These are phyloP conservation scores for Leishmania guyanensis DNA, from an alignment of 208 protist genomes.

Conservation along the genomic window DNA sequence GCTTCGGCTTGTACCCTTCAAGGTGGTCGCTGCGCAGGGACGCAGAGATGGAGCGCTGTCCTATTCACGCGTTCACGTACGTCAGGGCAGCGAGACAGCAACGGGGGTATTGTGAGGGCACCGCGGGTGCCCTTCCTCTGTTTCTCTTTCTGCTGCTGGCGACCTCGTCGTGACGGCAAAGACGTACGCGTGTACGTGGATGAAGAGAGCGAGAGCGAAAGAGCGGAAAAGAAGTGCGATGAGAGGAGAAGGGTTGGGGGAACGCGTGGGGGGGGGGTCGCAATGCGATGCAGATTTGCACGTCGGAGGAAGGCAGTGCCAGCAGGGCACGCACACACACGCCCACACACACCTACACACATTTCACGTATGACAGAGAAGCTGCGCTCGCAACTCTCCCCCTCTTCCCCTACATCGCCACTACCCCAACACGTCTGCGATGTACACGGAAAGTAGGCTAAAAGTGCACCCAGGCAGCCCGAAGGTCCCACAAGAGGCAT, in stretches of 20 bases:
- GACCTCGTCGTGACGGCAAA: too few species aligned
- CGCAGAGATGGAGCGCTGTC: neutral
- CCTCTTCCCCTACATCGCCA: too few species aligned
- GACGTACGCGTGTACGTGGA: too few species aligned
- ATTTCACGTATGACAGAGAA: neutral
- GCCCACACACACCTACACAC: neutral
- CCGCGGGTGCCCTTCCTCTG: neutral
- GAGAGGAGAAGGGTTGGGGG: neutral
- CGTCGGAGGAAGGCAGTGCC: neutral
- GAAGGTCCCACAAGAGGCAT: too few species aligned
- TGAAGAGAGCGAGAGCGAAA: neutral
- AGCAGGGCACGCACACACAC: conserved; percentile 6
- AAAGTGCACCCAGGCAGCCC: too few species aligned
- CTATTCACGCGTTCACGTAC: neutral
- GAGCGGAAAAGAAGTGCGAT: neutral
- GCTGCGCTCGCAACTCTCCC: too few species aligned
- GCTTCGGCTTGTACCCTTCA: neutral
- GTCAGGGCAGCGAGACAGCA: neutral
- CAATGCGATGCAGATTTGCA: neutral
- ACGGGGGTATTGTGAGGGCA: neutral
- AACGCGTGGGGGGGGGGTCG: neutral
- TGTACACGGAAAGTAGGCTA: too few species aligned
- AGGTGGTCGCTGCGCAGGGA: neutral
- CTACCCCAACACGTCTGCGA: too few species aligned
- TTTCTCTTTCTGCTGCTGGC: too few species aligned